Conservation (phyloP, 495 filamentous ascomycete genomes). For the Penicillium nucicola region DNA sequence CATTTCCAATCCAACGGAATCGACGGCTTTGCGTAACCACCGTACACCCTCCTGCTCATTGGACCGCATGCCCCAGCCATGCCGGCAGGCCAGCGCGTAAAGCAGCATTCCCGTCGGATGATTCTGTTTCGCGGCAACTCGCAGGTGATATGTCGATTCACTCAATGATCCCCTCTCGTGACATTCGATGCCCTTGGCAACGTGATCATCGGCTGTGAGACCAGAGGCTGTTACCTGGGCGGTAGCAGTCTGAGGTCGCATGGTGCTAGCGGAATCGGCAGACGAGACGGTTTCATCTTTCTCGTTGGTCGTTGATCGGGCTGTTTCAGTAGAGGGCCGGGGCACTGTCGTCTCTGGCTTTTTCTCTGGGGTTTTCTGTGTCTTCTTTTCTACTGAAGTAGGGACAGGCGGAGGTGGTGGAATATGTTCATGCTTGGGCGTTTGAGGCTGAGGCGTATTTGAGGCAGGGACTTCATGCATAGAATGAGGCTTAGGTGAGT, state of each 20-base stretch:
- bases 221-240: conserved; percentile 42
- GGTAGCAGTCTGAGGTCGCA: conserved; percentile 53
- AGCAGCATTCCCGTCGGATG: conserved; percentile 92
- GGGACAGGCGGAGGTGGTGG: conserved; percentile 13
- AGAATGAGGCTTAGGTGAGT: conserved; percentile 36
- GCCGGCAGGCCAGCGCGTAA: conserved; percentile 93
- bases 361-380: neutral
- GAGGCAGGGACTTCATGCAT: conserved; percentile 30
- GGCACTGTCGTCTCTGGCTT: conserved; percentile 34
- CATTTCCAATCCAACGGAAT: conserved; percentile 77
- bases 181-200: conserved; percentile 79
- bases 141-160: conserved; percentile 93
- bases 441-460: conserved; percentile 13
- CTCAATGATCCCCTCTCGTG: conserved; percentile 83
- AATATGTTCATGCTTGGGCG: conserved; percentile 13
- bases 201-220: conserved; percentile 78
- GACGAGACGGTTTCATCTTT: conserved; percentile 53
- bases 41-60: conserved; percentile 85
- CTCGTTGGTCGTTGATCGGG: conserved; percentile 34
- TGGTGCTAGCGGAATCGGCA: conserved; percentile 64
- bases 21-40: conserved; percentile 87
- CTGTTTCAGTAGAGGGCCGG: conserved; percentile 46
- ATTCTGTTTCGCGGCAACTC: conserved; percentile 79
- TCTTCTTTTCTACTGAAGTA: no score
- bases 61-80: conserved; percentile 95